Evolutionary conservation across 1,284 basidiomycete genomes (phyloP), one percentile per base, ranked within the genome.

Genomic region (Malassezia furfur): DNA sequence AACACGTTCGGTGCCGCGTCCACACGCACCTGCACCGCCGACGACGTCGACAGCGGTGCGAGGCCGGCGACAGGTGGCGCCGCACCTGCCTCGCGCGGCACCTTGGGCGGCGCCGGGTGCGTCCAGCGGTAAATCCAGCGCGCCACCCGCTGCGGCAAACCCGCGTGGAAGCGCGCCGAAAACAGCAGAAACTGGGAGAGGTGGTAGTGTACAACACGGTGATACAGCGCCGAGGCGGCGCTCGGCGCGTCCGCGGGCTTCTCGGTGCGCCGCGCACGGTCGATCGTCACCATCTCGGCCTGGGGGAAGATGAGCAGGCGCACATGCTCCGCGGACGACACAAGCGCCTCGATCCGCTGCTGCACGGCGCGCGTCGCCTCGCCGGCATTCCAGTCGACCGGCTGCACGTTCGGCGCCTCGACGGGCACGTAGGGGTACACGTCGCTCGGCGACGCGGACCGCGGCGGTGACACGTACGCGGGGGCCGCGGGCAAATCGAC

Each of bases 271-370:
- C 88, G 82, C 38, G 85, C 81, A 60, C 83, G 79, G 65, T 84
- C 85, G 52, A 88, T 81, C 38, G 88, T 83, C 54, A 91, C 79
- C 35, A 78, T 79, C 59, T 84, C 83, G 17, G 84, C 82, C 55
- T 87, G 84, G 1, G 91, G 89, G 77, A 86, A 94, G 91, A 91
- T 98, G 87, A 88, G 91, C 30, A 91, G 80, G n/a, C 89, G 81
- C 22, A 88, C 87, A 74, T 96, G 90, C 76, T 96, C 83, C 0
- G 86, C 84, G 17, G 62, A 65, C n/a, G 53, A 48, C 6, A 65
- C 65, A 1, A 73, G 59, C 10, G 48, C 45, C 28, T 72, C 68
- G 45, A 45, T 82, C 80, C 48, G 75, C 71, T 35, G 81, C 83
- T 66, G 91, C 77, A 68, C 67, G 61, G 60, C 61, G 74, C 74